phyloP scores from a whole-genome alignment of 306 rosid species.

The Dalbergia cochinchinensis region DNA sequence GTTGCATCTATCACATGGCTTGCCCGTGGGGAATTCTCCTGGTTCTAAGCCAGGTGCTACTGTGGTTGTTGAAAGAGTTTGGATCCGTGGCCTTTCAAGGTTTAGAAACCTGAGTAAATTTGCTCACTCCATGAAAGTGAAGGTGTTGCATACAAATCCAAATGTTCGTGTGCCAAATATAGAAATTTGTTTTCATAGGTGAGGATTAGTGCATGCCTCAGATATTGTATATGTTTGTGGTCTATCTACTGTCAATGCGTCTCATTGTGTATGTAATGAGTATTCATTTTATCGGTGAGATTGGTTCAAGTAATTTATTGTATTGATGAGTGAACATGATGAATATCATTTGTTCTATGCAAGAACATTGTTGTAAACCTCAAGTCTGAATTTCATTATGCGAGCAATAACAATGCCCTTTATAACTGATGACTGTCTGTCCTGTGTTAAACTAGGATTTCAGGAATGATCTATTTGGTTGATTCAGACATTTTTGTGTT shows the following conservation, averaged over 20 bases:
- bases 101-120: slow-evolving; percentile 65
- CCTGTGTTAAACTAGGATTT: slow-evolving; percentile 14
- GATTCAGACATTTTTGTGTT: slow-evolving; percentile 14
- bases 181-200: slow-evolving; percentile 93
- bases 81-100: slow-evolving; percentile 71
- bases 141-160: slow-evolving; percentile 58
- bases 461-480: slow-evolving; percentile 15
- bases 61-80: slow-evolving; percentile 74
- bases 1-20: slow-evolving; percentile 64
- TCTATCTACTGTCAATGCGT: slow-evolving; percentile 17
- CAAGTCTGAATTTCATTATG: slow-evolving; percentile 32
- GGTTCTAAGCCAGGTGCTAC: slow-evolving; percentile 69
- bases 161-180: slow-evolving; percentile 52
- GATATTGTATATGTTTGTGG: background rate
- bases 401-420: slow-evolving; percentile 10
- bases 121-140: slow-evolving; percentile 72
- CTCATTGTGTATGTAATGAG: background rate
- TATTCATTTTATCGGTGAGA: slow-evolving; percentile 15
- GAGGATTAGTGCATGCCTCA: slow-evolving; percentile 45
- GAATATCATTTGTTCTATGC: slow-evolving; percentile 7
- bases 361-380: background rate
- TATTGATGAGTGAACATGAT: slow-evolving; percentile 17
- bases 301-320: background rate
- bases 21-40: slow-evolving; percentile 68
- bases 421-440: slow-evolving; percentile 6